A percentile compares a stretch with the other conserved stretches of the same genome.
These are phyloP conservation scores for Naganishia kalamii DNA, from an alignment of 768 basidiomycete species.

Conservation along the genomic window DNA sequence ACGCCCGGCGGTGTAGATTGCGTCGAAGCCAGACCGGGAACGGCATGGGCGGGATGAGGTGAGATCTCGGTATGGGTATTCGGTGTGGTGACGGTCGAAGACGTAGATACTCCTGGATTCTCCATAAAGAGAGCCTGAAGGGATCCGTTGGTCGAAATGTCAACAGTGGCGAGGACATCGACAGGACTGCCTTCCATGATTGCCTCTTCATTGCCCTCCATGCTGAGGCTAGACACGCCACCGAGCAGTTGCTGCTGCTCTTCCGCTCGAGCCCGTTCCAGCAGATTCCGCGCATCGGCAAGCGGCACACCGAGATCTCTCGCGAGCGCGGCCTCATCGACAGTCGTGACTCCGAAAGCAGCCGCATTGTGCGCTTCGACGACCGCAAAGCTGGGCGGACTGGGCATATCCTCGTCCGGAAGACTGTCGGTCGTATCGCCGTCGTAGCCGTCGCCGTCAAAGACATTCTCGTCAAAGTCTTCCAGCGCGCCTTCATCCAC, in stretches of 20 bases:
- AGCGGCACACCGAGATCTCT: conserved; percentile 23
- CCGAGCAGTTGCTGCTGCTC: conserved; percentile 21
- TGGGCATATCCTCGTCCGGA: conserved; percentile 27
- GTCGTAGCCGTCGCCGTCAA: conserved; percentile 10
- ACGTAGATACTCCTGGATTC: neutral
- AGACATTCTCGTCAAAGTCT: conserved; percentile 18
- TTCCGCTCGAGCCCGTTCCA: conserved; percentile 24
- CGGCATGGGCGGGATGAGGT: conserved; percentile 3
- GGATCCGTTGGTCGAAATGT: neutral
- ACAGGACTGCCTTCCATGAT: neutral
- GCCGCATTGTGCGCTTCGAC: conserved; percentile 24
- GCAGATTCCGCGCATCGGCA: conserved; percentile 21
- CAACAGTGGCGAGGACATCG: neutral
- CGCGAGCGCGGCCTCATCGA: conserved; percentile 25
- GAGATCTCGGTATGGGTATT: conserved; percentile 10
- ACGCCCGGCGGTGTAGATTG: neutral
- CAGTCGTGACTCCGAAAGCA: conserved; percentile 25
- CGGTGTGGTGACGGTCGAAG: neutral
- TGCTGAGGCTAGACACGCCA: conserved; percentile 10
- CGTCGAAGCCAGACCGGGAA: neutral
- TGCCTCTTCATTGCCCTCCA: conserved; percentile 4
- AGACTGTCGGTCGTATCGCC: conserved; percentile 26
- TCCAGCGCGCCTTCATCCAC: conserved; percentile 24
- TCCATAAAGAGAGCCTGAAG: conserved; percentile 13
- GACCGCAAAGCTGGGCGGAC: conserved; percentile 21